A percentile compares a stretch with the other conserved stretches of the same genome.
Conservation (phyloP, 306 rosid genomes). For the Quercus berberidifolia region DNA sequence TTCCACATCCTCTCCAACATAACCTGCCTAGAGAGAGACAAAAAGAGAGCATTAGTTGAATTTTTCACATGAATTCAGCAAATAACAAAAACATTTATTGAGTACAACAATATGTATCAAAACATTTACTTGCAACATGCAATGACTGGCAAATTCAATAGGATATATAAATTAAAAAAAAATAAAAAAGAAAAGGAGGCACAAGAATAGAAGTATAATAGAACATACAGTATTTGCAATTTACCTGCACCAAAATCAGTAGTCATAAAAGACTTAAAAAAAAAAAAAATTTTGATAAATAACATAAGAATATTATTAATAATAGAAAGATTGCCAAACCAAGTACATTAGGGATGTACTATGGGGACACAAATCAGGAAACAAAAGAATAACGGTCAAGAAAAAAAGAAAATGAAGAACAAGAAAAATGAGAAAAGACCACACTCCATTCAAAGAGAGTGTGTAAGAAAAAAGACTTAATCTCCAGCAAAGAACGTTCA, state of each 20-base stretch:
- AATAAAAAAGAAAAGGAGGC: neutral
- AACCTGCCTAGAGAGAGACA: slow-evolving; percentile 50
- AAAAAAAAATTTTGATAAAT: too few relatives aligned
- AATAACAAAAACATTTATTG: neutral
- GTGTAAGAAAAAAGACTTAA: too few relatives aligned
- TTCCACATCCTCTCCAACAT: slow-evolving; percentile 76
- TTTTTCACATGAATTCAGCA: neutral
- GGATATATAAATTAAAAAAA: neutral
- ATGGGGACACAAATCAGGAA: too few relatives aligned
- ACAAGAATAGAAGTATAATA: neutral
- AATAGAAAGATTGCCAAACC: too few relatives aligned
- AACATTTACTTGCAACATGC: neutral
- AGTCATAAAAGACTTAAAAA: neutral
- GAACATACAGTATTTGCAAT: neutral
- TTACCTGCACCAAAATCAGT: neutral
- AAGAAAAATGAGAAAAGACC: too few relatives aligned
- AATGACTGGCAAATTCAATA: neutral
- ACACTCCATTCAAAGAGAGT: too few relatives aligned
- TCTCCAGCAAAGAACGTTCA: too few relatives aligned
- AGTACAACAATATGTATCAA: neutral
- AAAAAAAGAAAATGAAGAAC: too few relatives aligned
- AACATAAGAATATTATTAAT: too few relatives aligned
- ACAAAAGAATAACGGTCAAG: too few relatives aligned
- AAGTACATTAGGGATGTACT: too few relatives aligned
- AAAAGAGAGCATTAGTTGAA: neutral